phyloP scores from a whole-genome alignment of 2,329 filamentous ascomycete species.

The Lachnellula suecica region DNA sequence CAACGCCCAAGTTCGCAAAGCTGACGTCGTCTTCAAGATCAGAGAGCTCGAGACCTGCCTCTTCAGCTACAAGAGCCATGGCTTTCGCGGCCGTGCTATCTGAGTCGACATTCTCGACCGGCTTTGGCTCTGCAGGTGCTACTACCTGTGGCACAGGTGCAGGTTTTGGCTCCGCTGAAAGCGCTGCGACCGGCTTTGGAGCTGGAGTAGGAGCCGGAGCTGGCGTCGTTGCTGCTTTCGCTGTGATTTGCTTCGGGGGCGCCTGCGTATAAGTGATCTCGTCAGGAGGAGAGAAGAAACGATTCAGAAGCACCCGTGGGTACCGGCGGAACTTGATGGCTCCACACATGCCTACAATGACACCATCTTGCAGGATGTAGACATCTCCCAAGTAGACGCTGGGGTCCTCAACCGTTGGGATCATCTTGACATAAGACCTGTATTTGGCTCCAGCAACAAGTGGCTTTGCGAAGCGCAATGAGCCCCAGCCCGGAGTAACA shows the following conservation, averaged over 20 bases:
- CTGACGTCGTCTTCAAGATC: constrained; percentile 27
- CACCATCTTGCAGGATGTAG: constrained; percentile 32
- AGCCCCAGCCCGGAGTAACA: constrained; percentile 21
- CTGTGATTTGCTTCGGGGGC: constrained; percentile 4
- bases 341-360: constrained; percentile 32
- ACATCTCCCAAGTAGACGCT: constrained; percentile 33
- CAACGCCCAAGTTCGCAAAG: constrained; percentile 36
- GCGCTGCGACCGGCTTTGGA: neutral
- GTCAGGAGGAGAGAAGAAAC: constrained; percentile 40
- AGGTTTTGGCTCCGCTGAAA: neutral
- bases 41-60: constrained; percentile 26
- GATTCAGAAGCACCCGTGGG: constrained; percentile 36
- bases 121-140: neutral
- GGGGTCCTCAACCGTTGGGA: constrained; percentile 29
- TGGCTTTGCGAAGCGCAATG: constrained; percentile 12
- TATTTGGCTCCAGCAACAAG: constrained; percentile 12
- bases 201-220: constrained; percentile 11
- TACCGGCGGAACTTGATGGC: constrained; percentile 37
- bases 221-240: neutral
- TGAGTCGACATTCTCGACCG: constrained; percentile 24
- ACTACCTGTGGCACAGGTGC: too few species aligned
- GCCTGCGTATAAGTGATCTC: constrained; percentile 6
- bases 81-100: constrained; percentile 26
- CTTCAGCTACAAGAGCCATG: constrained; percentile 32
- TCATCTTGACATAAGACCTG: constrained; percentile 22